Evolutionary conservation across 1,284 basidiomycete genomes (phyloP).

Genomic region (Sanghuangporus weigelae): DNA sequence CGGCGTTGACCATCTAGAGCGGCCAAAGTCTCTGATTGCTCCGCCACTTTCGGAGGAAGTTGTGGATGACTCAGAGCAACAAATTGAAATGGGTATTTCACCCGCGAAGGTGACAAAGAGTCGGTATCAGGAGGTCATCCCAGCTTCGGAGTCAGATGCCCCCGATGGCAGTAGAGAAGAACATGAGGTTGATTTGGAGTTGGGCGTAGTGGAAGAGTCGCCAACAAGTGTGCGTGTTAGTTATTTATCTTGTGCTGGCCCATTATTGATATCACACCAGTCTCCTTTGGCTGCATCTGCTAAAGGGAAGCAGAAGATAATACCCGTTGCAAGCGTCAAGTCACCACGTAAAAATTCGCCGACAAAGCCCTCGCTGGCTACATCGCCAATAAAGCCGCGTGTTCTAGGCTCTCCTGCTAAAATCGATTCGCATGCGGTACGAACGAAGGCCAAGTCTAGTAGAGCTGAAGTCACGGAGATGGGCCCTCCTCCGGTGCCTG

Average conservation of each 20-base stretch:
- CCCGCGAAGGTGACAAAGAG: conserved; percentile 15
- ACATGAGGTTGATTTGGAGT: conserved; percentile 10
- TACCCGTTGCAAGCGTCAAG: background rate
- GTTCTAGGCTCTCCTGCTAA: background rate
- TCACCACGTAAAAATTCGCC: background rate
- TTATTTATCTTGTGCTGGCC: background rate
- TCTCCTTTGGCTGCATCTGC: background rate
- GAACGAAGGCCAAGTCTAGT: background rate
- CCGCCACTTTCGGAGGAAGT: conserved; percentile 18
- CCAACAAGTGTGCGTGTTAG: background rate
- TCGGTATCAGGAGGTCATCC: conserved; percentile 22
- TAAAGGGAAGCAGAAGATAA: conserved; percentile 2
- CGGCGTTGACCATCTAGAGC: background rate
- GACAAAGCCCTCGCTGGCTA: background rate
- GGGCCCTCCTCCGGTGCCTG: background rate
- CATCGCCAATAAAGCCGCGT: background rate
- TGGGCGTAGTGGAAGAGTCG: conserved; percentile 21
- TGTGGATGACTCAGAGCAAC: conserved; percentile 28
- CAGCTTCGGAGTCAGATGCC: conserved; percentile 16
- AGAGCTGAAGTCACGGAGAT: background rate
- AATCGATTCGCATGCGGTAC: background rate
- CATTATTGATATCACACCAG: background rate
- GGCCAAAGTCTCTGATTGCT: background rate
- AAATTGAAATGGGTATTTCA: conserved; percentile 2
- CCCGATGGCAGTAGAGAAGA: conserved; percentile 18